Percentiles rank a stretch among this genome's conserved stretches.
Evolutionary conservation across 495 filamentous ascomycete species (phyloP).

Genomic region (Eremomyces bilateralis): DNA sequence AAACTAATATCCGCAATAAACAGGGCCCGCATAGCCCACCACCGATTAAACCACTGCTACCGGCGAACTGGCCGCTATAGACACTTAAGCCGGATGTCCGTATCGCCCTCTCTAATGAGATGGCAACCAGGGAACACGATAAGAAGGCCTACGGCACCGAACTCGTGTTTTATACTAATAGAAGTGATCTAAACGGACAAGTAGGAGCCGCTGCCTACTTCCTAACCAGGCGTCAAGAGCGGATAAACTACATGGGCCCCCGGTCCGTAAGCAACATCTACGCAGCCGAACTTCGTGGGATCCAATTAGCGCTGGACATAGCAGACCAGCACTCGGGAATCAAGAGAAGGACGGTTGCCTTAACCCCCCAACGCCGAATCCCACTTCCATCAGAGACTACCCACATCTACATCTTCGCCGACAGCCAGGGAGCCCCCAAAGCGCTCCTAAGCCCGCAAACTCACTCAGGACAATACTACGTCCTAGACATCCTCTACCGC

Average conservation of each 20-base stretch:
- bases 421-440: slow-evolving; percentile 5
- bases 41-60: slow-evolving; percentile 1
- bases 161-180: slow-evolving; percentile 9
- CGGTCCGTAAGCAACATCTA: slow-evolving; percentile 8
- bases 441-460: slow-evolving; percentile 3
- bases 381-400: neutral
- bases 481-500: too few species aligned
- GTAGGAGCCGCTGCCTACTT: slow-evolving; percentile 6
- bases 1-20: slow-evolving; percentile 1
- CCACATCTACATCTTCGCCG: slow-evolving; percentile 5
- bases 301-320: slow-evolving; percentile 8
- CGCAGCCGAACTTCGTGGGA: slow-evolving; percentile 8
- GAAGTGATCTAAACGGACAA: slow-evolving; percentile 9
- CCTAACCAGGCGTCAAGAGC: slow-evolving; percentile 5
- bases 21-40: neutral
- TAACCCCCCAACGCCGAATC: too few species aligned
- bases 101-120: slow-evolving; percentile 8
- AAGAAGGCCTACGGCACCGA: too few species aligned
- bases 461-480: slow-evolving; percentile 6
- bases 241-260: slow-evolving; percentile 9
- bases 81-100: slow-evolving; percentile 7
- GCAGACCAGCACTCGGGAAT: slow-evolving; percentile 5
- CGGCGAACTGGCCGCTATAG: slow-evolving; percentile 8
- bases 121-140: slow-evolving; percentile 10
- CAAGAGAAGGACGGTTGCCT: too few species aligned